Percentiles rank a stretch among this genome's conserved stretches.
Evolutionary conservation across 495 filamentous ascomycete genomes (phyloP).

Genomic region (Hyaloscypha variabilis): DNA sequence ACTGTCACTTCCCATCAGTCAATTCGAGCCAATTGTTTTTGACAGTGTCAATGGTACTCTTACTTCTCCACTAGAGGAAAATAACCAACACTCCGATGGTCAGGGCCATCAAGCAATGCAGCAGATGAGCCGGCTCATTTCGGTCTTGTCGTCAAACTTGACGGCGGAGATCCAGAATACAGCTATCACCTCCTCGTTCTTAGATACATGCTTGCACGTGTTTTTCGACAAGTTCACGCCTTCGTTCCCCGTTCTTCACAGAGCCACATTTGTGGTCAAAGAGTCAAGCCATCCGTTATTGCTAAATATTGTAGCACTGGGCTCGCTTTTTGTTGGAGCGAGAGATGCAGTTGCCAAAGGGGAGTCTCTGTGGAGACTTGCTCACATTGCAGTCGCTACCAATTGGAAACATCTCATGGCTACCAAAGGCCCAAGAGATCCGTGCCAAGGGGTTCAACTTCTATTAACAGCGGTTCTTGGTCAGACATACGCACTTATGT

Average conservation of each 20-base stretch:
- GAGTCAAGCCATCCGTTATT: slow-evolving; percentile 20
- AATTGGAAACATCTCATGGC: slow-evolving; percentile 17
- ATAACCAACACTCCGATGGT: not conserved
- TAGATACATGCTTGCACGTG: slow-evolving; percentile 19
- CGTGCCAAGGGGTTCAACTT: slow-evolving; percentile 16
- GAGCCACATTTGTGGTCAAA: slow-evolving; percentile 5
- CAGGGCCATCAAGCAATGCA: slow-evolving; percentile 19
- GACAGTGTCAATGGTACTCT: not conserved
- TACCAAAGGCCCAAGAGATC: slow-evolving; percentile 16
- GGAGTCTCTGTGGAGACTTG: slow-evolving; percentile 13
- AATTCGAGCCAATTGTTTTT: not conserved
- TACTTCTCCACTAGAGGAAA: not conserved
- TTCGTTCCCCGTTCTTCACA: slow-evolving; percentile 16
- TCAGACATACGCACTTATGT: slow-evolving; percentile 19
- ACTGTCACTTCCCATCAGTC: slow-evolving; percentile 2
- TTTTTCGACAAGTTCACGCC: slow-evolving; percentile 21
- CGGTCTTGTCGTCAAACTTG: slow-evolving; percentile 9
- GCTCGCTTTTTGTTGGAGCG: slow-evolving; percentile 16
- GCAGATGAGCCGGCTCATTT: slow-evolving; percentile 20
- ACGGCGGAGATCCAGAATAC: slow-evolving; percentile 13
- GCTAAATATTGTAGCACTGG: slow-evolving; percentile 20
- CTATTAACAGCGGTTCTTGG: slow-evolving; percentile 13
- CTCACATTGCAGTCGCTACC: slow-evolving; percentile 19
- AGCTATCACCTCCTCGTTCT: slow-evolving; percentile 15
- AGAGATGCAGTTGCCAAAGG: slow-evolving; percentile 17